These are phyloP conservation scores for Triticum monococcum DNA, from an alignment of 176 grass and related monocot species.

Conservation along the genomic window DNA sequence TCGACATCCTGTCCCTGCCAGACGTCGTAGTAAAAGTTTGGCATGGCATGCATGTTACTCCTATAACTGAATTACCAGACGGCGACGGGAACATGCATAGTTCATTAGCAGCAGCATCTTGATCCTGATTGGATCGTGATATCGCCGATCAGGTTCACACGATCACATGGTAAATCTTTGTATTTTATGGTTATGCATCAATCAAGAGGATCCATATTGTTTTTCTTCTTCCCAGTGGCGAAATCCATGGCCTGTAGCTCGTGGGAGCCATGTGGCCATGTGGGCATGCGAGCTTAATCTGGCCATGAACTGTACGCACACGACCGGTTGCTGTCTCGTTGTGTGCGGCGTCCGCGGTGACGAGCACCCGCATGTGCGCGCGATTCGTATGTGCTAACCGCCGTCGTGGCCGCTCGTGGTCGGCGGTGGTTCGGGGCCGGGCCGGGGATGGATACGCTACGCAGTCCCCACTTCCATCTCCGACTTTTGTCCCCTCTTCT, in stretches of 20 bases:
- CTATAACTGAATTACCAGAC: neutral
- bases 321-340: constrained; percentile 27
- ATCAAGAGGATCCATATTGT: neutral
- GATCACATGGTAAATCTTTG: neutral
- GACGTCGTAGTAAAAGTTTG: neutral
- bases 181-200: neutral
- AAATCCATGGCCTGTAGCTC: neutral
- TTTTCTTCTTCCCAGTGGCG: neutral
- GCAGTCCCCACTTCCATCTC: constrained; percentile 6
- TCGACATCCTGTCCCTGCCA: neutral
- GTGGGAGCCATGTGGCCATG: constrained; percentile 39
- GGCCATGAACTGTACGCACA: neutral
- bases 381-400: constrained; percentile 51
- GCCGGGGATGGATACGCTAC: constrained; percentile 11
- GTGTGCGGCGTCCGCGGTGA: neutral
- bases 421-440: constrained; percentile 19
- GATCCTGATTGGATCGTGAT: neutral
- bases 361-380: constrained; percentile 72
- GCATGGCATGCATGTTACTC: neutral
- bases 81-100: neutral
- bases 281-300: neutral
- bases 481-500: constrained; percentile 5
- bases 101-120: neutral
- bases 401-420: constrained; percentile 33
- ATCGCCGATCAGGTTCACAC: neutral